Conservation (phyloP, 192 early-diverging fungal genomes). For the Mortierella antarctica region DNA sequence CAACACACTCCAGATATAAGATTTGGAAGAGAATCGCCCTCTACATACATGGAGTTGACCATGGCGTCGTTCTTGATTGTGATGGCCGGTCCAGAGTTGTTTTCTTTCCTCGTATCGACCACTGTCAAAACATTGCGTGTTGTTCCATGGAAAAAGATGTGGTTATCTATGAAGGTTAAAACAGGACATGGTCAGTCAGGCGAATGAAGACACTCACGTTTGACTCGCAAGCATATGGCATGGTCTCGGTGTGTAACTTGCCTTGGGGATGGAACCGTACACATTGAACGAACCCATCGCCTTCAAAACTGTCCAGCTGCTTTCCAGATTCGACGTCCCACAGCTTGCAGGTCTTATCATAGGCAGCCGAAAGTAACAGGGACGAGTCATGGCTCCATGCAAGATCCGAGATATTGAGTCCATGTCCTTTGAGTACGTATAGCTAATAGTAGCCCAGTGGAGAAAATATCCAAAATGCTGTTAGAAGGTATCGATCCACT, state of each 20-base stretch:
- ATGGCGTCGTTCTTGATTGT: conserved; percentile 76
- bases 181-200: not conserved
- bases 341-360: conserved; percentile 83
- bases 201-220: not conserved
- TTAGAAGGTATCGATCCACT: not conserved
- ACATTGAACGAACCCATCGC: conserved; percentile 89
- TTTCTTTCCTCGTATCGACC: conserved; percentile 67
- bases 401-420: conserved; percentile 82
- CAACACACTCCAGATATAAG: no score
- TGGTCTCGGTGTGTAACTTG: conserved; percentile 24
- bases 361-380: conserved; percentile 76
- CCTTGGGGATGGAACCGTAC: conserved; percentile 80
- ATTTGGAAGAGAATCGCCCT: not conserved
- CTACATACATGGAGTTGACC: conserved; percentile 77
- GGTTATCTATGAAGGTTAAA: conserved; percentile 63
- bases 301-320: conserved; percentile 69
- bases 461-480: not conserved
- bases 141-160: conserved; percentile 83
- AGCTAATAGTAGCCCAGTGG: conserved; percentile 40
- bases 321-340: conserved; percentile 83
- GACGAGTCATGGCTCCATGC: conserved; percentile 78
- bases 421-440: conserved; percentile 77
- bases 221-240: no score
- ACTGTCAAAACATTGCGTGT: conserved; percentile 78
- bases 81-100: conserved; percentile 24